Percentiles rank a stretch among this genome's conserved stretches.
These are phyloP conservation scores for Neonectria punicea DNA, from an alignment of 2,329 filamentous ascomycete species.

Conservation along the genomic window DNA sequence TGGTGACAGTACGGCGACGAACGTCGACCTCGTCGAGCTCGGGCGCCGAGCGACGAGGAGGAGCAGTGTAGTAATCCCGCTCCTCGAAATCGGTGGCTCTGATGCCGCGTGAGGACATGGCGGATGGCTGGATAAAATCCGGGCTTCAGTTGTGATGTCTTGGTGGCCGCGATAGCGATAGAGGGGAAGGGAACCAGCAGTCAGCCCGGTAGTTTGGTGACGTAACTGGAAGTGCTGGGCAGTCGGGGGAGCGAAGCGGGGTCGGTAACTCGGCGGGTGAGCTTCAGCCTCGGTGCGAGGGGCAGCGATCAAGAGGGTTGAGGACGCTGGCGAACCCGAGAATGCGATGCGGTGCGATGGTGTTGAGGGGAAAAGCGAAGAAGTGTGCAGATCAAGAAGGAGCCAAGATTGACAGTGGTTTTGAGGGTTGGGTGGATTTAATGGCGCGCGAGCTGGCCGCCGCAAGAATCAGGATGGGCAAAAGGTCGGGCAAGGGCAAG, in stretches of 20 bases:
- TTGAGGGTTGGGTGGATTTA: constrained; percentile 42
- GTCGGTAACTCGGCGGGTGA: constrained; percentile 20
- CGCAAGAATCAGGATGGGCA: constrained; percentile 41
- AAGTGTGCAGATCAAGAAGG: constrained; percentile 10
- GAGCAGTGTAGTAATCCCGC: constrained; percentile 54
- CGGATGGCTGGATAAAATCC: constrained; percentile 16
- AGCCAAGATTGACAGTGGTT: constrained; percentile 24
- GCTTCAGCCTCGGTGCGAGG: constrained; percentile 30
- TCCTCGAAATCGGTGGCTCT: constrained; percentile 57
- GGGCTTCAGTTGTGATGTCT: constrained; percentile 19
- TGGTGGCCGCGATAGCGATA: background rate
- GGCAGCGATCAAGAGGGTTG: constrained; percentile 21
- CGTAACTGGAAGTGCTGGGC: constrained; percentile 5
- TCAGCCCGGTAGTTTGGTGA: constrained; percentile 11
- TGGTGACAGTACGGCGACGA: constrained; percentile 47
- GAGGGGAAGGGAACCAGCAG: background rate
- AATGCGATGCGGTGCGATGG: constrained; percentile 21
- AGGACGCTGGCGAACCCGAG: constrained; percentile 23
- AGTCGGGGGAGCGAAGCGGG: background rate
- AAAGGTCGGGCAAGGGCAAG: constrained; percentile 26
- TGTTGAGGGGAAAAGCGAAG: constrained; percentile 28
- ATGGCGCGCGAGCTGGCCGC: constrained; percentile 38
- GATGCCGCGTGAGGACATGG: constrained; percentile 41
- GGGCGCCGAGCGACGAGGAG: constrained; percentile 49
- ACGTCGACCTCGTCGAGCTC: constrained; percentile 51